Percentiles rank a stretch among this genome's conserved stretches.
Evolutionary conservation across 345 rosid genomes (phyloP).

Genomic region (Trapa bicornis): DNA sequence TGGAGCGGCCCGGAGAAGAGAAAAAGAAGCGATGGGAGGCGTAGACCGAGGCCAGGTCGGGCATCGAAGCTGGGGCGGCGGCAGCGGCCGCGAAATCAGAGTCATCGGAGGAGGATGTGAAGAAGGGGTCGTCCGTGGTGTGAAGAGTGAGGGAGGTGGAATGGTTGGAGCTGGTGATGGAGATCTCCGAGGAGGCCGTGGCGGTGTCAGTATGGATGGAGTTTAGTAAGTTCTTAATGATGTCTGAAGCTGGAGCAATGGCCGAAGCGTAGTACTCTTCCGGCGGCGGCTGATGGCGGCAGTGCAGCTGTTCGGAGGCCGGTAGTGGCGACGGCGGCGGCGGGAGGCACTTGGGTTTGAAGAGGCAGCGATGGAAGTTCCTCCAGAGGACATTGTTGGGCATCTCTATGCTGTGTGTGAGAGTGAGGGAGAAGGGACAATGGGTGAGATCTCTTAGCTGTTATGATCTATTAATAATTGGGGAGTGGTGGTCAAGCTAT

Average conservation of each 20-base stretch:
- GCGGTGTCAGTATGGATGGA: slow-evolving; percentile 7
- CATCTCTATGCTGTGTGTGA: slow-evolving; percentile 22
- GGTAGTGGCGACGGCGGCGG: slow-evolving; percentile 3
- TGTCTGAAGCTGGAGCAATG: slow-evolving; percentile 12
- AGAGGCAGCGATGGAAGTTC: slow-evolving; percentile 45
- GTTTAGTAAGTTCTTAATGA: slow-evolving; percentile 3
- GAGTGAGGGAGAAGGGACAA: too few species aligned
- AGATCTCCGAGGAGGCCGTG: slow-evolving; percentile 10
- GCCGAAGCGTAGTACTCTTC: slow-evolving; percentile 6
- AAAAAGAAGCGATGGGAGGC: slow-evolving; percentile 85
- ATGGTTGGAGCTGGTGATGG: slow-evolving; percentile 16
- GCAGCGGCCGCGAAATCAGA: slow-evolving; percentile 21
- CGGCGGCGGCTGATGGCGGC: slow-evolving; percentile 4
- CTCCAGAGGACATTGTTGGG: slow-evolving; percentile 41
- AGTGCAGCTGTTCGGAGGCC: slow-evolving; percentile 6
- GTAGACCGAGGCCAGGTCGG: slow-evolving; percentile 52
- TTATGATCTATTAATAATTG: neutral
- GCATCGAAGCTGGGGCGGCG: slow-evolving; percentile 10
- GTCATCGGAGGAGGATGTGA: slow-evolving; percentile 23
- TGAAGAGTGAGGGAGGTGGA: slow-evolving; percentile 24
- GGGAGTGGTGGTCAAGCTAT: too few species aligned
- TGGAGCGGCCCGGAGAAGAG: slow-evolving; percentile 85
- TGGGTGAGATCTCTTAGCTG: too few species aligned
- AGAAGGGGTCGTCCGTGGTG: slow-evolving; percentile 16
- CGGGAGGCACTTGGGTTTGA: slow-evolving; percentile 34